Percentiles rank a stretch among this genome's conserved stretches.
Conservation (phyloP, 495 filamentous ascomycete genomes). For the Trichocladium uniseriatum region DNA sequence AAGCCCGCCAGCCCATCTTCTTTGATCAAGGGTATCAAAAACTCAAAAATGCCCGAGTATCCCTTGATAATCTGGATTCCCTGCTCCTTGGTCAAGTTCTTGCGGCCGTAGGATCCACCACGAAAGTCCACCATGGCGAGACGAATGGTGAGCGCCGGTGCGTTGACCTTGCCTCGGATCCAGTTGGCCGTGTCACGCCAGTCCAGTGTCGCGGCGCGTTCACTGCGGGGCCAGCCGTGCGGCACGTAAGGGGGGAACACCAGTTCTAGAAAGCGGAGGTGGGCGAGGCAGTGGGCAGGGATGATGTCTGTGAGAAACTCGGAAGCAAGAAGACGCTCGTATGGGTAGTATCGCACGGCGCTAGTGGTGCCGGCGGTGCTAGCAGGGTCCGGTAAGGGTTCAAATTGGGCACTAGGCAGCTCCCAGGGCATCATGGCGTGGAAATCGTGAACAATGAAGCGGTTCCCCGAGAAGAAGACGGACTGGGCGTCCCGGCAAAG, state of each 20-base stretch:
- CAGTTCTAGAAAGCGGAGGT: constrained; percentile 7
- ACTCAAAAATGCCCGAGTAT: not conserved
- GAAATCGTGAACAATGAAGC: constrained; percentile 7
- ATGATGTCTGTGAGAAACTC: not conserved
- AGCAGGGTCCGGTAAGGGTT: not conserved
- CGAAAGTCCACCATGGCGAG: constrained; percentile 1
- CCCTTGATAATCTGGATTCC: not conserved
- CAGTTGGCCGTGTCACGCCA: constrained; percentile 2
- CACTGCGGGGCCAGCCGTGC: not conserved
- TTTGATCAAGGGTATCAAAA: not conserved
- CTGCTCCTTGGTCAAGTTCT: not conserved
- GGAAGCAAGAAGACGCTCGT: not conserved
- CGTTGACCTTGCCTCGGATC: constrained; percentile 2
- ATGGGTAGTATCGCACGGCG: not conserved
- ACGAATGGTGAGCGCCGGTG: constrained; percentile 3
- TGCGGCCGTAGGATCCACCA: not conserved
- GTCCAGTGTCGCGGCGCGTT: not conserved
- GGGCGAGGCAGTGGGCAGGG: not conserved
- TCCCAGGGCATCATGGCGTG: not conserved
- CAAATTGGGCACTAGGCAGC: not conserved
- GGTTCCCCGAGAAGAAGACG: constrained; percentile 9
- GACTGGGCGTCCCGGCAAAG: constrained; percentile 3
- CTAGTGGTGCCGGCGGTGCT: no score
- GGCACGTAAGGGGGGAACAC: constrained; percentile 1
- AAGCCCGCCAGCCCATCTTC: not conserved